A percentile compares a stretch with the other conserved stretches of the same genome.
Conservation (phyloP, 2,329 filamentous ascomycete species). For the Pezicula radicicola region DNA sequence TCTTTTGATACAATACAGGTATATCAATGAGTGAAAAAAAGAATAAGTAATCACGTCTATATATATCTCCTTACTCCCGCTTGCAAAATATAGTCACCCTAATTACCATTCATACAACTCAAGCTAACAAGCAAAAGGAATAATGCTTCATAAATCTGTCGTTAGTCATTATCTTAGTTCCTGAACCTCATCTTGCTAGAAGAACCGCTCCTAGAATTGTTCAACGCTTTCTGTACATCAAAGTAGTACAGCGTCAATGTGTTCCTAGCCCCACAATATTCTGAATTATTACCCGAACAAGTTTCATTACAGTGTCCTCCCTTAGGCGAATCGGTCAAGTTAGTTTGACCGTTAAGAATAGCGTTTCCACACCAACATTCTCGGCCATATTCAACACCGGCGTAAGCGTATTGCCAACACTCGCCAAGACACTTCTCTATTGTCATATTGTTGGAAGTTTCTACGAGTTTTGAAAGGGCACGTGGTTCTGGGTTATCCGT, state of each 20-base stretch:
- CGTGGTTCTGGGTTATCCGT: constrained; percentile 21
- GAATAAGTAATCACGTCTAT: too few relatives aligned
- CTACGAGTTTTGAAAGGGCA: constrained; percentile 15
- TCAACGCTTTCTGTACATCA: constrained; percentile 14
- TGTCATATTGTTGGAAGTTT: constrained; percentile 27
- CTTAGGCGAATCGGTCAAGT: constrained; percentile 1
- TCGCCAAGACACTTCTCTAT: constrained; percentile 25
- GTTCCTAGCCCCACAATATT: constrained; percentile 29
- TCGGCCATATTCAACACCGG: constrained; percentile 35
- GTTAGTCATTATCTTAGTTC: too few relatives aligned
- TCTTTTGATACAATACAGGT: too few relatives aligned
- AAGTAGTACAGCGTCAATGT: constrained; percentile 22
- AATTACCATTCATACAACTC: too few relatives aligned
- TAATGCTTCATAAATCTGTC: too few relatives aligned
- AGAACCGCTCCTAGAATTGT: not conserved
- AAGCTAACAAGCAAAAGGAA: too few relatives aligned
- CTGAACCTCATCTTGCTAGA: too few relatives aligned
- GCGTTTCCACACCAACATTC: constrained; percentile 39
- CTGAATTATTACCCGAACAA: constrained; percentile 22
- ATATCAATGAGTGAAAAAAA: too few relatives aligned
- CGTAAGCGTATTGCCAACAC: constrained; percentile 31
- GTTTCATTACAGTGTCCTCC: constrained; percentile 7
- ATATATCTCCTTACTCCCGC: too few relatives aligned
- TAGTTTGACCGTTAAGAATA: constrained; percentile 7
- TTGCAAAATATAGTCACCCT: too few relatives aligned